Evolutionary conservation across 805 yeast genomes (phyloP), one percentile per base, ranked within the genome.

Genomic region (Candida rishiriensis): DNA sequence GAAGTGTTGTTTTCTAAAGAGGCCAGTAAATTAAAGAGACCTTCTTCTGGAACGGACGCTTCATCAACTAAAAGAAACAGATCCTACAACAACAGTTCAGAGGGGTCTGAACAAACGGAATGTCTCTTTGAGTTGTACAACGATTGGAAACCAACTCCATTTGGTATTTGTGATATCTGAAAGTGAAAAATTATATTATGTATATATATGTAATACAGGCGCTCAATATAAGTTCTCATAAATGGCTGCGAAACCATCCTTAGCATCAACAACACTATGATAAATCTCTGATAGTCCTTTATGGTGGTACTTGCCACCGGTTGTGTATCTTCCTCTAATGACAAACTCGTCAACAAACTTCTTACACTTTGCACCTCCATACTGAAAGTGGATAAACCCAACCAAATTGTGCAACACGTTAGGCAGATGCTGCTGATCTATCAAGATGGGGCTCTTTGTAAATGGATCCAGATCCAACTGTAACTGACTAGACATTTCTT

Each of bases 141-240:
- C 0, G 50, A 67, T 31, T 81, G 85, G 84, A 55, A 56, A 17
- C 77, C 83, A 0, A 70, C 61, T 43, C 83, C 85, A 1, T 79
- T 80, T 61, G 86, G 86, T 5, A 34, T 34, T 15, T 43, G 33
- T 26, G 34, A 46, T 32, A 32, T 41, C 8, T 40, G 17, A n/a
- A n/a, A n/a, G n/a, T 26, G 11, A 36, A 15, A 29, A 30, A 34
- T 34, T 12, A 35, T 29, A 8, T 36, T 26, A 6, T 29, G 29
- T 10, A n/a, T 31, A 11, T 2, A 34, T 8, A 36, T 15, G 29
- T 26, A 34, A n/a, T 28, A 12, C 29, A 9, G 17, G 26, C 29
- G 31, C 11, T 28, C 36, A 36, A 29, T 3, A 8, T 16, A 32
- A 34, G 32, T 15, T 40, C 32, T 34, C 35, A 7, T 21, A 21